A percentile compares a stretch with the other conserved stretches of the same genome.
These are phyloP conservation scores for Pulveroboletus frians DNA, from an alignment of 768 basidiomycete genomes.

Conservation along the genomic window DNA sequence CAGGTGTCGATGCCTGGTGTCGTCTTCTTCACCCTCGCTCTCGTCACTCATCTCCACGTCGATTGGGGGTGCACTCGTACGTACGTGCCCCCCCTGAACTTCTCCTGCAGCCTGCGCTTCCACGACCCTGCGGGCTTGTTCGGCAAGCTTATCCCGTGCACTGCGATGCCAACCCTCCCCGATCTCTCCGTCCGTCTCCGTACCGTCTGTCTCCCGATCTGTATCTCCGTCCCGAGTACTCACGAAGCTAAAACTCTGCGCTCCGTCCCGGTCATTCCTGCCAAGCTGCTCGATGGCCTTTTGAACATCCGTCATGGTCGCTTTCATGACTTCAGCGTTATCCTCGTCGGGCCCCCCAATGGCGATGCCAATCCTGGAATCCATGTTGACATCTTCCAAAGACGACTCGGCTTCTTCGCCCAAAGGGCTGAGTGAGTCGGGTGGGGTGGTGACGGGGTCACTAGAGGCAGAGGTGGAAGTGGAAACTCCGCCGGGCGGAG, in stretches of 20 bases:
- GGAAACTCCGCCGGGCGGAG: conserved; percentile 31
- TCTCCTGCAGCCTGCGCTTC: conserved; percentile 37
- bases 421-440: conserved; percentile 39
- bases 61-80: conserved; percentile 54
- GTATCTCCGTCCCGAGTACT: conserved; percentile 56
- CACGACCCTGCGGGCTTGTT: conserved; percentile 59
- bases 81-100: conserved; percentile 44
- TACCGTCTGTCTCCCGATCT: conserved; percentile 44
- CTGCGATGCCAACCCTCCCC: conserved; percentile 63
- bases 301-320: conserved; percentile 87
- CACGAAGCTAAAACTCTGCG: conserved; percentile 72
- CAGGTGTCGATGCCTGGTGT: conserved; percentile 34
- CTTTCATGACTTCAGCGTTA: conserved; percentile 67
- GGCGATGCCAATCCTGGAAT: conserved; percentile 26
- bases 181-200: conserved; percentile 45
- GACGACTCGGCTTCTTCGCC: conserved; percentile 44
- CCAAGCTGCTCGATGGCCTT: conserved; percentile 86
- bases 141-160: conserved; percentile 62
- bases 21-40: conserved; percentile 64
- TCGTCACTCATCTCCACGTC: conserved; percentile 76
- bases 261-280: conserved; percentile 49
- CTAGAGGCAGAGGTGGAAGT: conserved; percentile 24
- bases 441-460: conserved; percentile 15
- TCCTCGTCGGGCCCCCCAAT: conserved; percentile 19
- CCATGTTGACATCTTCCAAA: conserved; percentile 19